A percentile compares a stretch with the other conserved stretches of the same genome.
These are phyloP conservation scores for Cryptococcus wingfieldii DNA, from an alignment of 1,284 basidiomycete genomes.

Conservation along the genomic window DNA sequence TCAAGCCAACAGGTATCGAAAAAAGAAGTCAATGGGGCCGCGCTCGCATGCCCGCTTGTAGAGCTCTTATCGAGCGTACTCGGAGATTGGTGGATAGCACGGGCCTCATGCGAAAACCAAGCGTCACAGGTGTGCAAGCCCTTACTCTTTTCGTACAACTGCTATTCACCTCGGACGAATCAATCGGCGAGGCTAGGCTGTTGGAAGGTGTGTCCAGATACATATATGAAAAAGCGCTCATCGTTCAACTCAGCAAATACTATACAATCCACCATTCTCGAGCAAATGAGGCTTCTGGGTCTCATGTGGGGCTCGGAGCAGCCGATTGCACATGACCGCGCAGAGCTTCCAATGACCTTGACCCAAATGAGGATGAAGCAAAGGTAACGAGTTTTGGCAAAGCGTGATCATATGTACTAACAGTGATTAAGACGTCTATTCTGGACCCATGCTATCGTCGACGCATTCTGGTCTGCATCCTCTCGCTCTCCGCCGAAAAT, in stretches of 20 bases:
- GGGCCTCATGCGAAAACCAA: constrained; percentile 25
- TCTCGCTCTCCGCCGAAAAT: constrained; percentile 26
- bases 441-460: constrained; percentile 29
- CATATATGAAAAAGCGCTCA: not conserved
- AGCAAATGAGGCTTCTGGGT: constrained; percentile 29
- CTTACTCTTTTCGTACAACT: constrained; percentile 30
- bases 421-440: constrained; percentile 24
- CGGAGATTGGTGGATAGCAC: constrained; percentile 28
- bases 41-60: constrained; percentile 24
- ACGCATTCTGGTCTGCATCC: constrained; percentile 30
- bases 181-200: constrained; percentile 9
- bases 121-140: constrained; percentile 33
- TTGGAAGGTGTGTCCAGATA: constrained; percentile 25
- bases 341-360: constrained; percentile 12
- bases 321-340: constrained; percentile 14
- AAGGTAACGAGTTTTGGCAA: constrained; percentile 3
- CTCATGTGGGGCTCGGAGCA: constrained; percentile 25
- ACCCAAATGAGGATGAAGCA: constrained; percentile 26
- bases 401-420: not conserved
- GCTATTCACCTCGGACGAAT: constrained; percentile 26
- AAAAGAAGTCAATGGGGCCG: constrained; percentile 34
- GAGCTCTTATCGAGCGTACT: constrained; percentile 29
- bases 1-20: constrained; percentile 21
- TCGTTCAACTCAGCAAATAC: constrained; percentile 15
- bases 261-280: constrained; percentile 25